These are phyloP conservation scores for Pythium plurisporium DNA, from an alignment of 352 stramenopile species.

Conservation along the genomic window DNA sequence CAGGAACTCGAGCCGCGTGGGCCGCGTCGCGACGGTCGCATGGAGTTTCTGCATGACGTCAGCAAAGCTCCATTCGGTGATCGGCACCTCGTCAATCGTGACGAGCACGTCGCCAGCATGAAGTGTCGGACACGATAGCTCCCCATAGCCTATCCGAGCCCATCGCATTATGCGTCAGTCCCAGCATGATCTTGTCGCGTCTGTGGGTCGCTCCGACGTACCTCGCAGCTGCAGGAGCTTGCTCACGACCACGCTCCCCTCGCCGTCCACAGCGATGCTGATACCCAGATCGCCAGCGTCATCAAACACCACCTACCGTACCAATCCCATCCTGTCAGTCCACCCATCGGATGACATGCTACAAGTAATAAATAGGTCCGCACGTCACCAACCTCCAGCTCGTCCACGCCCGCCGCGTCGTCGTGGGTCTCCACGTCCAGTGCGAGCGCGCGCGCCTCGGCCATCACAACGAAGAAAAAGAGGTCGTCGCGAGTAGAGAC, in stretches of 20 bases:
- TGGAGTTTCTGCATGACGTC: slow-evolving; percentile 28
- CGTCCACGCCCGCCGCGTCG: not conserved
- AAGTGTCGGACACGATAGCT: slow-evolving; percentile 27
- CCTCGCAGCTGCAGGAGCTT: slow-evolving; percentile 20
- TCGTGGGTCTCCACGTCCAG: not conserved
- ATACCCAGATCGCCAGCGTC: slow-evolving; percentile 29
- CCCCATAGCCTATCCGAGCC: slow-evolving; percentile 22
- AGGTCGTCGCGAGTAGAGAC: not conserved
- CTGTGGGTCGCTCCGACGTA: not conserved
- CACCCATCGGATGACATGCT: no score
- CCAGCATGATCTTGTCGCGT: no score
- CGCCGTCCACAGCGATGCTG: slow-evolving; percentile 23
- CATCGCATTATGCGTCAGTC: no score
- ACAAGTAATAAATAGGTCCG: no score
- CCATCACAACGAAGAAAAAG: not conserved
- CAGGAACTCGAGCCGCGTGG: slow-evolving; percentile 31
- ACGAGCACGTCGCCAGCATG: slow-evolving; percentile 31
- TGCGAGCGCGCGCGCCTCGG: not conserved
- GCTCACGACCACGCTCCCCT: slow-evolving; percentile 29
- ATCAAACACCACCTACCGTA: slow-evolving; percentile 20
- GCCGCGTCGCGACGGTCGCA: slow-evolving; percentile 11
- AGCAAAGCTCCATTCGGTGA: slow-evolving; percentile 19
- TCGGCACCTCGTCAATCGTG: slow-evolving; percentile 18
- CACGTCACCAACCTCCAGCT: not conserved
- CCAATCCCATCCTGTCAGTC: no score